phyloP scores from a whole-genome alignment of 2,329 filamentous ascomycete genomes.

The Calcarisporium arbuscula region DNA sequence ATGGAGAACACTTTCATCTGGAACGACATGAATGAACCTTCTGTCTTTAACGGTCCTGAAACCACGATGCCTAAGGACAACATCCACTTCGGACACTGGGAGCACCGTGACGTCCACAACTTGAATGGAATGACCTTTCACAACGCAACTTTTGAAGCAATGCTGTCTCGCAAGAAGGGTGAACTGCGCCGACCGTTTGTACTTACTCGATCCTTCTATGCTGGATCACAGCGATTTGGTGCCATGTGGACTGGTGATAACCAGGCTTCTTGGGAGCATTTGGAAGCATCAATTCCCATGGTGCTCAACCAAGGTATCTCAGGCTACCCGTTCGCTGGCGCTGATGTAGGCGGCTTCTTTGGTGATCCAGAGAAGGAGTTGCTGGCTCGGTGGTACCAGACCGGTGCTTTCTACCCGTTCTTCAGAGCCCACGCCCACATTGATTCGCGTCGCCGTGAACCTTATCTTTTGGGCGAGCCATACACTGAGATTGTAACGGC shows the following conservation, averaged over 20 bases:
- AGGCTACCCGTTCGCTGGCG: conserved; percentile 89
- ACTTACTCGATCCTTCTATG: conserved; percentile 85
- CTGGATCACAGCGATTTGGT: conserved; percentile 81
- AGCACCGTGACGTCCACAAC: conserved; percentile 95
- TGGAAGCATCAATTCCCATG: conserved; percentile 90
- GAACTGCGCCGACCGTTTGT: conserved; percentile 84
- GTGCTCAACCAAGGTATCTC: conserved; percentile 85
- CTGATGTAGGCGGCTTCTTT: conserved; percentile 97
- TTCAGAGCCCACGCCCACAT: conserved; percentile 97
- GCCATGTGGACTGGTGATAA: conserved; percentile 99
- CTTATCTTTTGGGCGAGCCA: conserved; percentile 79
- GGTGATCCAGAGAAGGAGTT: conserved; percentile 93
- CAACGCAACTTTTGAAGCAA: conserved; percentile 84
- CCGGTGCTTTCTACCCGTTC: conserved; percentile 95
- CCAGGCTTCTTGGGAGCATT: conserved; percentile 84
- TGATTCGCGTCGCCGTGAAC: conserved; percentile 87
- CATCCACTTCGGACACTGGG: conserved; percentile 83
- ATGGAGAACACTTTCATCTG: conserved; percentile 86
- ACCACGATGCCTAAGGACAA: conserved; percentile 99
- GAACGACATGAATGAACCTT: conserved; percentile 99
- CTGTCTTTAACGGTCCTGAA: conserved; percentile 96
- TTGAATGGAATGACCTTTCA: conserved; percentile 91
- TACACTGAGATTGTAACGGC: conserved; percentile 82
- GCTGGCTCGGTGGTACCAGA: conserved; percentile 91
- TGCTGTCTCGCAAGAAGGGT: conserved; percentile 79